A percentile compares a stretch with the other conserved stretches of the same genome.
Evolutionary conservation across 1,139 yeast species (phyloP).

Genomic region (Hemisphaericaspora lyxosophila): DNA sequence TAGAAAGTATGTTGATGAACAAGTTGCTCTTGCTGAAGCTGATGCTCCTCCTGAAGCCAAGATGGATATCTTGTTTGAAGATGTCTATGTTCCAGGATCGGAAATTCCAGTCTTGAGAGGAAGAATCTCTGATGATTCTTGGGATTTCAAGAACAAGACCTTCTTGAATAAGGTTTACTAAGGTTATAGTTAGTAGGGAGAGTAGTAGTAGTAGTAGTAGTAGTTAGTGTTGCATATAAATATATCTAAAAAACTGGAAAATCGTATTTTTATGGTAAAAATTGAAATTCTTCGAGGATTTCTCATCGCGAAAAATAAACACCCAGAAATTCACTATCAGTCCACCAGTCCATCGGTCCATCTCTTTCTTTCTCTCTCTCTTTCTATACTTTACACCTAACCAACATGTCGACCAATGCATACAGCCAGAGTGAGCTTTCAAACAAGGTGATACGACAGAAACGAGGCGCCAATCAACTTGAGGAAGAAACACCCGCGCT

Average conservation of each 20-base stretch:
- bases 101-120: slow-evolving; percentile 95
- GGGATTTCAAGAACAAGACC: slow-evolving; percentile 78
- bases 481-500: slow-evolving; percentile 64
- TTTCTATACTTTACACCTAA: background rate
- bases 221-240: too few species aligned
- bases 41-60: slow-evolving; percentile 95
- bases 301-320: too few species aligned
- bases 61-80: slow-evolving; percentile 92
- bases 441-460: slow-evolving; percentile 67
- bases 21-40: slow-evolving; percentile 89
- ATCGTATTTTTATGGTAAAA: too few species aligned
- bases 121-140: slow-evolving; percentile 89
- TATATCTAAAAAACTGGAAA: too few species aligned
- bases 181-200: too few species aligned
- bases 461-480: slow-evolving; percentile 42
- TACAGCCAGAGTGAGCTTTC: slow-evolving; percentile 46
- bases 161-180: slow-evolving; percentile 58
- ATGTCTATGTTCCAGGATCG: slow-evolving; percentile 92
- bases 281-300: too few species aligned
- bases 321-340: background rate
- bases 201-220: too few species aligned
- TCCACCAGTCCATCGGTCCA: background rate
- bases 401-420: background rate
- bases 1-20: slow-evolving; percentile 91
- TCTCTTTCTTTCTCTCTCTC: background rate